phyloP scores from a whole-genome alignment of 2,329 filamentous ascomycete genomes.

The Beauveria pseudobassiana region DNA sequence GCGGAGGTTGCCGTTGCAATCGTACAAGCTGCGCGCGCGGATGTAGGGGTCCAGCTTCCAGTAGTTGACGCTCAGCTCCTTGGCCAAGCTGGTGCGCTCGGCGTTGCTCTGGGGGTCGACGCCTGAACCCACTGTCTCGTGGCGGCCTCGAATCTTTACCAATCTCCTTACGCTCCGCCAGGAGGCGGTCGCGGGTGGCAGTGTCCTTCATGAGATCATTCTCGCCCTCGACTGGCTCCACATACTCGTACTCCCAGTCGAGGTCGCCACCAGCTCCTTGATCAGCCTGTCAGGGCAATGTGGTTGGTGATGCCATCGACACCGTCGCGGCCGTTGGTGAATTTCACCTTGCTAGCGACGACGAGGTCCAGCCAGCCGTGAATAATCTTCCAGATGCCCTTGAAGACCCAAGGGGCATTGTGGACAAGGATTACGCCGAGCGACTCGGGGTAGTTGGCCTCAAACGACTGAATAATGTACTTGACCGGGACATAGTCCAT shows the following conservation, averaged over 20 bases:
- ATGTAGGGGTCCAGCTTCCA: slow-evolving; percentile 65
- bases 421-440: slow-evolving; percentile 65
- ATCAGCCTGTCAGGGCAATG: slow-evolving; percentile 36
- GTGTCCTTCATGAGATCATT: slow-evolving; percentile 44
- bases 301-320: slow-evolving; percentile 42
- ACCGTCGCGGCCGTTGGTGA: slow-evolving; percentile 56
- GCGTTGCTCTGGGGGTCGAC: slow-evolving; percentile 17
- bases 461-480: slow-evolving; percentile 73
- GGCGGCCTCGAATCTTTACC: slow-evolving; percentile 50
- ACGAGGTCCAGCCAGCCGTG: slow-evolving; percentile 70
- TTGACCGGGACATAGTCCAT: slow-evolving; percentile 73
- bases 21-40: slow-evolving; percentile 54
- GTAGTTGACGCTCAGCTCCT: slow-evolving; percentile 51
- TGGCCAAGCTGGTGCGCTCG: slow-evolving; percentile 41
- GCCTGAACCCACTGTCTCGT: slow-evolving; percentile 52
- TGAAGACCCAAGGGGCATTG: slow-evolving; percentile 68
- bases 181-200: slow-evolving; percentile 38
- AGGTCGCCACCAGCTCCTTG: slow-evolving; percentile 61
- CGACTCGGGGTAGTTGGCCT: slow-evolving; percentile 71
- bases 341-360: slow-evolving; percentile 64
- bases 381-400: slow-evolving; percentile 52
- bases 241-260: slow-evolving; percentile 64
- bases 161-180: slow-evolving; percentile 43
- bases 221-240: slow-evolving; percentile 52
- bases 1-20: slow-evolving; percentile 48